Percentiles rank a stretch among this genome's conserved stretches.
These are phyloP conservation scores for Komagataella ulmi DNA, from an alignment of 805 yeast genomes.

Conservation along the genomic window DNA sequence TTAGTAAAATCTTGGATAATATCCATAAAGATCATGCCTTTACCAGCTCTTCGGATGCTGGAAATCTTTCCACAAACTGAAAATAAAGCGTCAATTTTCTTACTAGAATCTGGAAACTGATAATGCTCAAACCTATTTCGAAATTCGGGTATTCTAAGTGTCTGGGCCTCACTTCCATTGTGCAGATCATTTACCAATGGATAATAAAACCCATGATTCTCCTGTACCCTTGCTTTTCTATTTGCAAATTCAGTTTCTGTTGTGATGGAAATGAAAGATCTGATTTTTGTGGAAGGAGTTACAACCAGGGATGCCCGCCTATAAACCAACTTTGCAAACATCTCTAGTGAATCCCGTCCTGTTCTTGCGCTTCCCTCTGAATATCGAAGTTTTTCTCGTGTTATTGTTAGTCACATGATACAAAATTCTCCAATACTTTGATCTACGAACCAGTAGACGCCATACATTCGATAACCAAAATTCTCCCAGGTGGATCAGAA, in stretches of 20 bases:
- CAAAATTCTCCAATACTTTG: not conserved
- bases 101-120: constrained; percentile 10
- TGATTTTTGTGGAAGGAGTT: not conserved
- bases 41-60: constrained; percentile 52
- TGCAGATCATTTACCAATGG: constrained; percentile 9
- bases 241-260: constrained; percentile 20
- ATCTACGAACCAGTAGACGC: not conserved
- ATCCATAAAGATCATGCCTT: constrained; percentile 58
- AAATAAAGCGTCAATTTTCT: constrained; percentile 11
- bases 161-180: constrained; percentile 1
- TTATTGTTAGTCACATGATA: not conserved
- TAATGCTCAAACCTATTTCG: constrained; percentile 13
- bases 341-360: not conserved
- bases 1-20: constrained; percentile 41
- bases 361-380: not conserved
- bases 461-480: not conserved
- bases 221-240: constrained; percentile 11
- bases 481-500: not conserved
- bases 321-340: not conserved
- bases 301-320: not conserved
- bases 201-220: constrained; percentile 7
- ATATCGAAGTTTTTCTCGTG: not conserved
- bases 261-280: constrained; percentile 1
- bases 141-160: constrained; percentile 26
- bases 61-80: constrained; percentile 42